These are phyloP conservation scores for Fusarium vanettenii DNA, from an alignment of 2,329 filamentous ascomycete genomes.

Conservation along the genomic window DNA sequence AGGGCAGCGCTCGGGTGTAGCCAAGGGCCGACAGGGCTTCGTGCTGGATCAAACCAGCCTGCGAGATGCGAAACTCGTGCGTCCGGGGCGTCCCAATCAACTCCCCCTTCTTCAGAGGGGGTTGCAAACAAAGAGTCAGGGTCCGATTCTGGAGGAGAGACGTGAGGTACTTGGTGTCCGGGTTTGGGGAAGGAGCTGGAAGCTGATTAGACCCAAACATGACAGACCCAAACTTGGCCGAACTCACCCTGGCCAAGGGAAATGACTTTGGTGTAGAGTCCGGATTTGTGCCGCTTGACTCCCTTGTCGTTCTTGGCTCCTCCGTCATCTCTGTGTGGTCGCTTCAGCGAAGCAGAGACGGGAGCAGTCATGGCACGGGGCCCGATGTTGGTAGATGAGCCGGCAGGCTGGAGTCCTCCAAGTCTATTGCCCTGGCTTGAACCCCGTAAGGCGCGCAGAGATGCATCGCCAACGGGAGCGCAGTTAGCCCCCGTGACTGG, in stretches of 20 bases:
- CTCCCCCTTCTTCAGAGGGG: neutral
- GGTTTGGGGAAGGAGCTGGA: slow-evolving; percentile 27
- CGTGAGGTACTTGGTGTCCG: slow-evolving; percentile 27
- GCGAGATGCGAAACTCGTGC: slow-evolving; percentile 31
- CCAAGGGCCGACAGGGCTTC: slow-evolving; percentile 18
- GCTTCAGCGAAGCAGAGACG: slow-evolving; percentile 2
- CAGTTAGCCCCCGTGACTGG: slow-evolving; percentile 30
- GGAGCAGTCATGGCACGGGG: neutral
- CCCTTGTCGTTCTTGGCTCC: neutral
- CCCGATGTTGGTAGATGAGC: neutral
- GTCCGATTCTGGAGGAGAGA: slow-evolving; percentile 30
- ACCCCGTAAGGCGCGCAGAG: slow-evolving; percentile 9
- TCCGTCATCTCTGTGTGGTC: slow-evolving; percentile 3
- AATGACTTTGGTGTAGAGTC: slow-evolving; percentile 18
- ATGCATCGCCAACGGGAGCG: slow-evolving; percentile 29
- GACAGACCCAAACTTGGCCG: neutral
- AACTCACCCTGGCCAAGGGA: slow-evolving; percentile 35
- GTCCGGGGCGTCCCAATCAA: neutral
- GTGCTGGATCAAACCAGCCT: slow-evolving; percentile 35
- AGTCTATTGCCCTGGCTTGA: neutral
- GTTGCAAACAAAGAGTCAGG: slow-evolving; percentile 21
- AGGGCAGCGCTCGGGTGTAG: slow-evolving; percentile 23
- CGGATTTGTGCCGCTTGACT: neutral
- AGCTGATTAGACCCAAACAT: neutral
- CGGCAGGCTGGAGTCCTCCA: neutral